Conservation (phyloP, 208 protist genomes). For the Trypanosoma caninum region DNA sequence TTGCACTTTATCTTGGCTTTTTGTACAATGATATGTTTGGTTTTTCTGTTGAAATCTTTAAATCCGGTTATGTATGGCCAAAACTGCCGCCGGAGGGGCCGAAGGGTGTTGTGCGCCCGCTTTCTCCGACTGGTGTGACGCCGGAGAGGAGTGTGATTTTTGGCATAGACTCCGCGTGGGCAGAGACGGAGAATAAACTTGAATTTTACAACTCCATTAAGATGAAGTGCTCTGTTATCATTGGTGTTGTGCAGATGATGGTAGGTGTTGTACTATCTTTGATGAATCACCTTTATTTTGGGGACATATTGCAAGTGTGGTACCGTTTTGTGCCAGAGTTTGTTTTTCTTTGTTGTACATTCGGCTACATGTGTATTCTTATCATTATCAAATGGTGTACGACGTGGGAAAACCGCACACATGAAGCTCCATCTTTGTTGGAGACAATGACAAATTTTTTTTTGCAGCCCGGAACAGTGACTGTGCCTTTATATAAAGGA, state of each 20-base stretch:
- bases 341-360: slow-evolving; percentile 94
- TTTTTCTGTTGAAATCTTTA: slow-evolving; percentile 84
- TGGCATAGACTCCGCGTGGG: slow-evolving; percentile 89
- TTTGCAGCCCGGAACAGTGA: slow-evolving; percentile 76
- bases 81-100: slow-evolving; percentile 43
- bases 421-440: slow-evolving; percentile 81
- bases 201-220: slow-evolving; percentile 96
- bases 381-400: slow-evolving; percentile 97
- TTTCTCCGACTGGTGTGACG: slow-evolving; percentile 47
- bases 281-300: slow-evolving; percentile 93
- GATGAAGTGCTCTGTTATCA: slow-evolving; percentile 91
- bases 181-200: slow-evolving; percentile 94
- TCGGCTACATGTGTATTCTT: slow-evolving; percentile 96
- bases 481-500: slow-evolving; percentile 65
- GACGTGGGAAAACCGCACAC: slow-evolving; percentile 78
- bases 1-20: slow-evolving; percentile 95
- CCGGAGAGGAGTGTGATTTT: slow-evolving; percentile 47
- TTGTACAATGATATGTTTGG: slow-evolving; percentile 97
- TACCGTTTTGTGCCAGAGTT: slow-evolving; percentile 96
- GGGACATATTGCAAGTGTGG: slow-evolving; percentile 84
- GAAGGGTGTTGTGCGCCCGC: slow-evolving; percentile 39
- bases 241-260: slow-evolving; percentile 96
- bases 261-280: slow-evolving; percentile 94
- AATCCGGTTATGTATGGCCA: slow-evolving; percentile 51
- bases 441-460: slow-evolving; percentile 94